Evolutionary conservation across 1,139 yeast species (phyloP).

Genomic region (Saccharomyces pastorianus): DNA sequence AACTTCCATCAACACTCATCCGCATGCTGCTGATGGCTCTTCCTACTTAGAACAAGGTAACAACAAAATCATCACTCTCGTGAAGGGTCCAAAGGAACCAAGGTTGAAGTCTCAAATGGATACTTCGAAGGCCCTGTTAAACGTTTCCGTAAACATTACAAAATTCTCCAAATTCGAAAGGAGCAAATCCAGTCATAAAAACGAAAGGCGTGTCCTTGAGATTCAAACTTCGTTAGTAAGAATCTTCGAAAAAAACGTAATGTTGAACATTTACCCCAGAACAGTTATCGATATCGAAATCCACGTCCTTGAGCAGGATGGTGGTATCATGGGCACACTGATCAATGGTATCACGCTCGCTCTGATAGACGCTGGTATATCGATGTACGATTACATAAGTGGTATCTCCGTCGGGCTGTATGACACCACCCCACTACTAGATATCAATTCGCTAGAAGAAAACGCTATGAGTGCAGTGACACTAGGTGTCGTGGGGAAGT

Average conservation of each 20-base stretch:
- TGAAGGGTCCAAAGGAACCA: slow-evolving; percentile 88
- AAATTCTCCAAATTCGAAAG: slow-evolving; percentile 77
- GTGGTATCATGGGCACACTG: slow-evolving; percentile 73
- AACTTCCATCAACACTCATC: slow-evolving; percentile 80
- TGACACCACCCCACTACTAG: slow-evolving; percentile 69
- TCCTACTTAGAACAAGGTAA: slow-evolving; percentile 90
- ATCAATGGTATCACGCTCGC: slow-evolving; percentile 88
- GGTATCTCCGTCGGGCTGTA: slow-evolving; percentile 74
- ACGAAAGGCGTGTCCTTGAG: slow-evolving; percentile 69
- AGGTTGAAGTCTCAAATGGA: slow-evolving; percentile 41
- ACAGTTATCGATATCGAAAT: slow-evolving; percentile 67
- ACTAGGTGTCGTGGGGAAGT: slow-evolving; percentile 74
- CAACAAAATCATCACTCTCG: slow-evolving; percentile 77
- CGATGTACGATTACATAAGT: slow-evolving; percentile 85
- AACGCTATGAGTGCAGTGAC: slow-evolving; percentile 73
- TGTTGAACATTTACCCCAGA: slow-evolving; percentile 70
- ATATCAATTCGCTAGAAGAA: slow-evolving; percentile 77
- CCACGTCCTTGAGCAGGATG: slow-evolving; percentile 82
- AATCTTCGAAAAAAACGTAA: slow-evolving; percentile 73
- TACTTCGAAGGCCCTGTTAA: slow-evolving; percentile 46
- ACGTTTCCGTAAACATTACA: slow-evolving; percentile 61
- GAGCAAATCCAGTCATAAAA: slow-evolving; percentile 46
- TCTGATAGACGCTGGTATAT: slow-evolving; percentile 87
- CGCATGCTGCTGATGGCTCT: slow-evolving; percentile 85
- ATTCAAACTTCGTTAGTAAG: slow-evolving; percentile 65